A percentile compares a stretch with the other conserved stretches of the same genome.
Evolutionary conservation across 345 rosid genomes (phyloP).

Genomic region (Pseudoturritis turrita): DNA sequence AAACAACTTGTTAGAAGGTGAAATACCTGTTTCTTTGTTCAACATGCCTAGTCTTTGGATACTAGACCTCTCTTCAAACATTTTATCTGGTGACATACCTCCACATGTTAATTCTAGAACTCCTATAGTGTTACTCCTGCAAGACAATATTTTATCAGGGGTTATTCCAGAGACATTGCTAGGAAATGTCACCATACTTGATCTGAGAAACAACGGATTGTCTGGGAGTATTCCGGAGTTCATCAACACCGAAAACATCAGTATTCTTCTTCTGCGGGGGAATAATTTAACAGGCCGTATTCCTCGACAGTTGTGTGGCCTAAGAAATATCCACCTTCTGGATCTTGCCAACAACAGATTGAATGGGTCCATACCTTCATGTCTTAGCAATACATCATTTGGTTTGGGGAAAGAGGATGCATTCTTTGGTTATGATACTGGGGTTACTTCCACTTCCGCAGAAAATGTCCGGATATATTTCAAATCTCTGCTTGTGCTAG

Average conservation of each 20-base stretch:
- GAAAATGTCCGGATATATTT: background rate
- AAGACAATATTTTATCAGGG: background rate
- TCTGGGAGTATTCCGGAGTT: background rate
- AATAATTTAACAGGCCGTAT: background rate
- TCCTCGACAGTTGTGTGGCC: background rate
- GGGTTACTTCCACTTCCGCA: background rate
- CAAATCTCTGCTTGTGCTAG: background rate
- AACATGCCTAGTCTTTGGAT: background rate
- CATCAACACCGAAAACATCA: background rate
- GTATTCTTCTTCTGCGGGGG: background rate
- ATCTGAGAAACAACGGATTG: background rate
- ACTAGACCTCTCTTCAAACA: conserved; percentile 10
- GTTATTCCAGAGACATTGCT: background rate
- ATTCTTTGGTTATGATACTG: background rate
- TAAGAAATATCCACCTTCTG: background rate
- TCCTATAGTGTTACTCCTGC: background rate
- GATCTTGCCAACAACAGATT: conserved; percentile 8
- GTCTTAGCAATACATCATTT: background rate
- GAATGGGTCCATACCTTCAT: conserved; percentile 1
- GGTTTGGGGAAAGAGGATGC: background rate
- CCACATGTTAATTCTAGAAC: background rate
- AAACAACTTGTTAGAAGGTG: conserved; percentile 7
- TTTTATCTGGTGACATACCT: conserved; percentile 1
- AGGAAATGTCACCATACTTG: background rate
- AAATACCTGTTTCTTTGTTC: background rate